Evolutionary conservation across 2,329 filamentous ascomycete genomes (phyloP), one percentile per base, ranked within the genome.

Genomic region (Colletotrichum falcatum): DNA sequence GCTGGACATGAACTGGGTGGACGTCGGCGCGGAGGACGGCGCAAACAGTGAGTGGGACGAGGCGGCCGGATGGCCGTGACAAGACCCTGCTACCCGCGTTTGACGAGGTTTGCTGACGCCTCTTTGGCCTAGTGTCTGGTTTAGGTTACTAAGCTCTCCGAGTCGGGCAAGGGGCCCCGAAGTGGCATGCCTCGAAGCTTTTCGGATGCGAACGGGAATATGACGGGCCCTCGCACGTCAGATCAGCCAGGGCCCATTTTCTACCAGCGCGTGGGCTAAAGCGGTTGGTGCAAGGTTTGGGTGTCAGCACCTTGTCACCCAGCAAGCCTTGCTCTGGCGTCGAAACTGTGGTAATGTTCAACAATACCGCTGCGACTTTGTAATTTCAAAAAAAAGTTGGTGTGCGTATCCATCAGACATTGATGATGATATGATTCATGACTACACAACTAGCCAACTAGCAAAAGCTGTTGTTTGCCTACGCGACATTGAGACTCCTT

Each of bases 1-100:
- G 78, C 85, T 93, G 79, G 91, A 91, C 65, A 75, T 86, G 59
- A 80, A 80, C 66, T 88, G 85, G 81, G 80, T 76, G 18, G 86
- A 87, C 23, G 71, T 80, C 56, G 80, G 76, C 3, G 76, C 74
- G 37, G 74, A 74, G n/a, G 79, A 79, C 53, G 79, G 74, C 65
- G 74, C 61, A 61, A 73, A 70, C 46, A 75, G 73, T 63, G 75
- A 77, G 71, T 77, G 75, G 73, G 74, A 73, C 58, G 67, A 72
- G 58, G 70, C 56, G 58, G 61, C 70, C 46, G 60, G 61, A 48
- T 71, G 72, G 70, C 48, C 61, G 61, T 73, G 59, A 70, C 12
- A 28, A 28, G 28, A 49, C 54, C 69, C 54, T 44, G 20, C 49
- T 23, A 35, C 44, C 30, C n/a, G 30, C 42, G 49, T 39, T 51